Evolutionary conservation across 2,329 filamentous ascomycete species (phyloP).

Genomic region (Fusarium piperis): DNA sequence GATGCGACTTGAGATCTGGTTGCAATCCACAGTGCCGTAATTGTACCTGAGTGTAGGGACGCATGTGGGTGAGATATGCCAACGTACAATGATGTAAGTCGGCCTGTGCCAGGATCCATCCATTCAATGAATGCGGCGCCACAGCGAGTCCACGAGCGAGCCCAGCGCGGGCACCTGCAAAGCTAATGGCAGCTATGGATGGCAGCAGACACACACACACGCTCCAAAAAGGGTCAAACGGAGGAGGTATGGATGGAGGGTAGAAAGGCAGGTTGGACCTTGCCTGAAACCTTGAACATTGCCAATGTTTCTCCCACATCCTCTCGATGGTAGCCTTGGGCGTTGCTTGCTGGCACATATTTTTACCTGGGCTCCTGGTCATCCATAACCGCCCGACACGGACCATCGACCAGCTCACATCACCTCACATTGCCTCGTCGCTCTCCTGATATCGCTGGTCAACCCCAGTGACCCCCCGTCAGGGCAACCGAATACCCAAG

Average conservation of each 20-base stretch:
- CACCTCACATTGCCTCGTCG: slow-evolving; percentile 41
- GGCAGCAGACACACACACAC: slow-evolving; percentile 32
- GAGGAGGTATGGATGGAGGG: not conserved
- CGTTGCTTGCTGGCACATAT: slow-evolving; percentile 10
- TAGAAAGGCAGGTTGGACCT: slow-evolving; percentile 7
- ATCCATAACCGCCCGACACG: slow-evolving; percentile 36
- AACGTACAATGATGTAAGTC: slow-evolving; percentile 43
- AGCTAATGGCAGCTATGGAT: not conserved
- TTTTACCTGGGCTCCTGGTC: slow-evolving; percentile 22
- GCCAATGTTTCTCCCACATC: slow-evolving; percentile 11
- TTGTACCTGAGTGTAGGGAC: slow-evolving; percentile 24
- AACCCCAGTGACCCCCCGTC: slow-evolving; percentile 34
- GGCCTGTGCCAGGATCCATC: slow-evolving; percentile 25
- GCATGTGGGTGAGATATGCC: slow-evolving; percentile 19
- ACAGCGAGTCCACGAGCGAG: slow-evolving; percentile 29
- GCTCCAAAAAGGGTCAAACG: slow-evolving; percentile 8
- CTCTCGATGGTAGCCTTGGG: slow-evolving; percentile 10
- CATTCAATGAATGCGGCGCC: slow-evolving; percentile 24
- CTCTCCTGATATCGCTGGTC: slow-evolving; percentile 42
- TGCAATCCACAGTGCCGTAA: slow-evolving; percentile 8
- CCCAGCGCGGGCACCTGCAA: slow-evolving; percentile 12
- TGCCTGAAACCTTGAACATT: slow-evolving; percentile 16
- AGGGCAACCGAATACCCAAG: slow-evolving; percentile 38
- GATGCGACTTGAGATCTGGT: slow-evolving; percentile 28
- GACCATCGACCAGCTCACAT: slow-evolving; percentile 40